These are phyloP conservation scores for Sanghuangporus weigelae DNA, from an alignment of 1,284 basidiomycete species.

Conservation along the genomic window DNA sequence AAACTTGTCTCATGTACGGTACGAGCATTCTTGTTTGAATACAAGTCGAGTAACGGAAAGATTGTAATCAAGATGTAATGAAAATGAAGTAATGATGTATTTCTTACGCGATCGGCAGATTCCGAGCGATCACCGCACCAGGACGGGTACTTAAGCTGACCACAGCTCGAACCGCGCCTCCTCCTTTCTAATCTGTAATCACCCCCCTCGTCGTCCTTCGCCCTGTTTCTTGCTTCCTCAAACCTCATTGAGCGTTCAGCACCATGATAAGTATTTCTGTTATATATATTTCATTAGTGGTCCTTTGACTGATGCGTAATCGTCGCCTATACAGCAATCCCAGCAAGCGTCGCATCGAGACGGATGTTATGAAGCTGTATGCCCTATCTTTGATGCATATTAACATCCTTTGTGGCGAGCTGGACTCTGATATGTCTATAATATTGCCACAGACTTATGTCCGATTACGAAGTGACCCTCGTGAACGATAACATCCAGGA, in stretches of 20 bases:
- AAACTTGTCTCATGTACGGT: neutral
- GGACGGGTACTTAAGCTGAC: neutral
- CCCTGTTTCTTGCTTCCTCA: neutral
- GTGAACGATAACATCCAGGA: conserved; percentile 99
- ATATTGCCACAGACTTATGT: conserved; percentile 70
- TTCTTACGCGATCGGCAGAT: neutral
- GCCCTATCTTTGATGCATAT: conserved; percentile 23
- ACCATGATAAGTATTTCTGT: conserved; percentile 11
- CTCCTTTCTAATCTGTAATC: neutral
- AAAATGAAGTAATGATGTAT: neutral
- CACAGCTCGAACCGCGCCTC: neutral
- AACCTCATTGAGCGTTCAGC: neutral
- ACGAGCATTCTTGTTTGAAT: neutral
- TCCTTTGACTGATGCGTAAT: conserved; percentile 7
- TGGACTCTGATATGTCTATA: neutral
- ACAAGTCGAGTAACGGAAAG: neutral
- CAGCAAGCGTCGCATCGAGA: conserved; percentile 90
- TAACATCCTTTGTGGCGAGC: neutral
- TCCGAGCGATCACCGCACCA: neutral
- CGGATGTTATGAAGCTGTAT: conserved; percentile 99
- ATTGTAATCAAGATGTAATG: neutral
- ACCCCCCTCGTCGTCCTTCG: neutral
- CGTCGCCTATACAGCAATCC: conserved; percentile 49
- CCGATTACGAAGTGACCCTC: conserved; percentile 93
- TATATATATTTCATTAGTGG: neutral